Evolutionary conservation across 2,329 filamentous ascomycete genomes (phyloP).

Genomic region (Colletotrichum chlorophyti): DNA sequence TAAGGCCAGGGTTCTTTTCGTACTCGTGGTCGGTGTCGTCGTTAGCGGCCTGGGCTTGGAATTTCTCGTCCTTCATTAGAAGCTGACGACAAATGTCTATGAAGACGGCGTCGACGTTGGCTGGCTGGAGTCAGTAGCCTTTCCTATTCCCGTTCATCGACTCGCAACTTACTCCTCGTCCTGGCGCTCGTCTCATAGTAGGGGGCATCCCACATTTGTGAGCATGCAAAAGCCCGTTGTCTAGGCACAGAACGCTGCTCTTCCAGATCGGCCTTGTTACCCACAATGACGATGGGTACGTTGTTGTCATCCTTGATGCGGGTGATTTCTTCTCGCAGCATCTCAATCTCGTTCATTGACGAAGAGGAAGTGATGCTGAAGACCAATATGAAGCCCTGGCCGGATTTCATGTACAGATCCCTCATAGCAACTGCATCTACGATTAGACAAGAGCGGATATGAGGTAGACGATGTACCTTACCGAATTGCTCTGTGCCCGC

Average conservation of each 20-base stretch:
- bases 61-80: conserved; percentile 72
- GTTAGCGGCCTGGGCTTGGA: conserved; percentile 45
- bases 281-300: conserved; percentile 87
- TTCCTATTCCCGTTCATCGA: neutral
- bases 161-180: conserved; percentile 63
- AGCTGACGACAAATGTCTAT: conserved; percentile 85
- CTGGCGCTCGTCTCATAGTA: conserved; percentile 92
- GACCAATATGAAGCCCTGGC: conserved; percentile 88
- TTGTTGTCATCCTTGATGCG: conserved; percentile 89
- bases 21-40: conserved; percentile 49
- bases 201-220: conserved; percentile 86
- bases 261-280: conserved; percentile 90
- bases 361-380: conserved; percentile 89
- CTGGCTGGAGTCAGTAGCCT: conserved; percentile 46
- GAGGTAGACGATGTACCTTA: conserved; percentile 53
- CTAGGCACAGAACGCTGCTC: conserved; percentile 82
- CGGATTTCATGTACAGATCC: conserved; percentile 92
- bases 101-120: conserved; percentile 92
- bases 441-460: conserved; percentile 4
- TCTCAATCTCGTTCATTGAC: conserved; percentile 81
- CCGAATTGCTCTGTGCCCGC: conserved; percentile 93
- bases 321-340: conserved; percentile 86
- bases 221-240: conserved; percentile 81
- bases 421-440: conserved; percentile 64
- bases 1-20: conserved; percentile 48